A percentile compares a stretch with the other conserved stretches of the same genome.
phyloP scores from a whole-genome alignment of 2,329 filamentous ascomycete genomes.

The Aspergillus neotritici region DNA sequence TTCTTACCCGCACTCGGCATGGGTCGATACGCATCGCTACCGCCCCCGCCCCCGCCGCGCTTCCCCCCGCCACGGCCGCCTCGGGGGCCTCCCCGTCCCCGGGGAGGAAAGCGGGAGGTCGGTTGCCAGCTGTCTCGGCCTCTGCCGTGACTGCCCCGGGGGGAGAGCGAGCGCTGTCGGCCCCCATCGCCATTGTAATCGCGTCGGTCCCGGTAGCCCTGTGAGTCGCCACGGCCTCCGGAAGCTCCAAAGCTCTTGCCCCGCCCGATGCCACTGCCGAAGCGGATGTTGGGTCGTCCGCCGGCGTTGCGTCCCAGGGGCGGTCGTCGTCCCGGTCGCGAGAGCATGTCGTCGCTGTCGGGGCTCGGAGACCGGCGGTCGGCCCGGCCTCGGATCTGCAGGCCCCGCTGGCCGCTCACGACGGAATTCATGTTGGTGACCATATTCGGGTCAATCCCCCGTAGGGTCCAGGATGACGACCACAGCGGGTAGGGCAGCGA shows the following conservation, averaged over 20 bases:
- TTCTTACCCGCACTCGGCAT: constrained; percentile 29
- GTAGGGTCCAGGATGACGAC: constrained; percentile 37
- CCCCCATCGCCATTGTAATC: constrained; percentile 18
- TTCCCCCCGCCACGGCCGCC: constrained; percentile 15
- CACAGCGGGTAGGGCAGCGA: constrained; percentile 21
- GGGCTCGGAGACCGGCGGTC: constrained; percentile 24
- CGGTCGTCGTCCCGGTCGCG: constrained; percentile 22
- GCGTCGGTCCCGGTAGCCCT: constrained; percentile 25
- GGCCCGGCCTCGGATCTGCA: constrained; percentile 36
- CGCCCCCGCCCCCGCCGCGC: constrained; percentile 12
- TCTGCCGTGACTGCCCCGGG: constrained; percentile 16
- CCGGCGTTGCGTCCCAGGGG: constrained; percentile 22
- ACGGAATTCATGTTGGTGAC: constrained; percentile 37
- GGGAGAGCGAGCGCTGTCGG: constrained; percentile 29
- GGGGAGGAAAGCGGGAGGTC: constrained; percentile 18
- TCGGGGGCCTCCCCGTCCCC: constrained; percentile 17
- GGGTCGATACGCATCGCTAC: constrained; percentile 27
- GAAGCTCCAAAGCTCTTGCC: constrained; percentile 21
- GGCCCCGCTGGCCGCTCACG: constrained; percentile 9
- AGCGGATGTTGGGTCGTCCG: constrained; percentile 30
- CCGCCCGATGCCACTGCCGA: constrained; percentile 28
- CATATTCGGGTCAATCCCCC: constrained; percentile 30
- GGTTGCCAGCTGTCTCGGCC: constrained; percentile 18
- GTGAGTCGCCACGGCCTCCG: constrained; percentile 9
- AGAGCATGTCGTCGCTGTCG: constrained; percentile 33